Percentiles rank a stretch among this genome's conserved stretches.
Conservation (phyloP, 768 basidiomycete genomes). For the Mycena galopus region DNA sequence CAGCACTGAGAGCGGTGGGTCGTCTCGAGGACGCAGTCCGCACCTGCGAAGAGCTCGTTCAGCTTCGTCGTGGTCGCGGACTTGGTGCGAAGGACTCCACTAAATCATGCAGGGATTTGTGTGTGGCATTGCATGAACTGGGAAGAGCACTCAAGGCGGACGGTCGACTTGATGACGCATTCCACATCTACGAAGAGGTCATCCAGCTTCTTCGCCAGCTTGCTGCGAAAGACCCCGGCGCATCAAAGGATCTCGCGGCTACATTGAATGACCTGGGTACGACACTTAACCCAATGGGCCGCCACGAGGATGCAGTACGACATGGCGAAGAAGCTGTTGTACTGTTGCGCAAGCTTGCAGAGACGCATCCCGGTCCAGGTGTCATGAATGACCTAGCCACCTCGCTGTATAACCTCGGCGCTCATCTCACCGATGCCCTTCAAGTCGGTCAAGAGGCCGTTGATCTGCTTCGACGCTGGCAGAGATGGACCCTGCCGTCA, state of each 20-base stretch:
- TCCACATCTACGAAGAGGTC: background rate
- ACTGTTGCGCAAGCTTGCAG: slow-evolving; percentile 18
- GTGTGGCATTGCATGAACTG: background rate
- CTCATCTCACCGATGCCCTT: slow-evolving; percentile 10
- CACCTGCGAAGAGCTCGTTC: background rate
- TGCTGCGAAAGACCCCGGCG: slow-evolving; percentile 8
- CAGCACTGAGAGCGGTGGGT: no score
- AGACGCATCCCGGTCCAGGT: background rate
- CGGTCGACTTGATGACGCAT: slow-evolving; percentile 5
- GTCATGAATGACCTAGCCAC: background rate
- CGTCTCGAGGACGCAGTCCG: background rate
- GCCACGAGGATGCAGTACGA: background rate
- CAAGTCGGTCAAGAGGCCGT: slow-evolving; percentile 5
- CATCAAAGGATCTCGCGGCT: background rate
- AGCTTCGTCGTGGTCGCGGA: slow-evolving; percentile 1
- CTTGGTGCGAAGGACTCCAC: slow-evolving; percentile 2
- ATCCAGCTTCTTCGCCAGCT: slow-evolving; percentile 4
- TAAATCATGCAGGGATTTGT: background rate
- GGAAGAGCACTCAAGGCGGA: background rate
- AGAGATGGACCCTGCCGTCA: background rate
- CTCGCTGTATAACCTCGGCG: slow-evolving; percentile 6
- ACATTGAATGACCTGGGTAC: slow-evolving; percentile 11
- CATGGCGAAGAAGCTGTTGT: slow-evolving; percentile 5
- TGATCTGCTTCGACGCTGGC: slow-evolving; percentile 8
- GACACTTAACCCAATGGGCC: slow-evolving; percentile 1